Conservation (phyloP, 2,329 filamentous ascomycete genomes). For the Cytospora schulzeri region DNA sequence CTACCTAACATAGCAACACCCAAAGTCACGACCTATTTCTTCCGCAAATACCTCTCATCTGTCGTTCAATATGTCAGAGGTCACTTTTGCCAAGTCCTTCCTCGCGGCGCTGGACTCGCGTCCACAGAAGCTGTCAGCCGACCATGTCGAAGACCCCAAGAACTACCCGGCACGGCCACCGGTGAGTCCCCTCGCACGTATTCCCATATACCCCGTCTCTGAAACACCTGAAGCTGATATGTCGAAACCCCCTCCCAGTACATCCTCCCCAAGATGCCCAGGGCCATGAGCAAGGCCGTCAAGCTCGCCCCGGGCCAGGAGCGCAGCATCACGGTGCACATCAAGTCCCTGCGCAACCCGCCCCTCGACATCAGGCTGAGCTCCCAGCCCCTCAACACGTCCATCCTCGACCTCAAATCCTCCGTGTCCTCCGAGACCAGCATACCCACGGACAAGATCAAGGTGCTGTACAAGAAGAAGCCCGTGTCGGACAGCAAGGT, state of each 20-base stretch:
- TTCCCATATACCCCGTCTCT: neutral
- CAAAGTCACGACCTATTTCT: neutral
- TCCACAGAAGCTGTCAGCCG: constrained; percentile 78
- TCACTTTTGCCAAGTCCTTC: constrained; percentile 82
- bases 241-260: constrained; percentile 52
- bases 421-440: constrained; percentile 64
- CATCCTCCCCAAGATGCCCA: constrained; percentile 70
- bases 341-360: constrained; percentile 79
- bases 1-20: neutral
- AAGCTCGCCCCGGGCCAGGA: constrained; percentile 55
- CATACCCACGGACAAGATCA: constrained; percentile 76
- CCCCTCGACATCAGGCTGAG: constrained; percentile 68
- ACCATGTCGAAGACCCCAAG: constrained; percentile 86
- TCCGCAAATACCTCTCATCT: neutral
- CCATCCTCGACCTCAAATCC: constrained; percentile 76
- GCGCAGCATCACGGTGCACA: constrained; percentile 57
- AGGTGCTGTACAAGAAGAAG: constrained; percentile 85
- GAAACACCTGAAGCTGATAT: constrained; percentile 23
- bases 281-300: constrained; percentile 40
- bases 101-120: constrained; percentile 77
- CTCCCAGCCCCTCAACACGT: constrained; percentile 66
- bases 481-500: constrained; percentile 78
- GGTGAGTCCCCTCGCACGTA: constrained; percentile 53
- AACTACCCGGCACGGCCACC: constrained; percentile 75
- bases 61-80: constrained; percentile 69